Evolutionary conservation across 202 grass and related monocot species (phyloP).

Genomic region (Hordeum pubiflorum): DNA sequence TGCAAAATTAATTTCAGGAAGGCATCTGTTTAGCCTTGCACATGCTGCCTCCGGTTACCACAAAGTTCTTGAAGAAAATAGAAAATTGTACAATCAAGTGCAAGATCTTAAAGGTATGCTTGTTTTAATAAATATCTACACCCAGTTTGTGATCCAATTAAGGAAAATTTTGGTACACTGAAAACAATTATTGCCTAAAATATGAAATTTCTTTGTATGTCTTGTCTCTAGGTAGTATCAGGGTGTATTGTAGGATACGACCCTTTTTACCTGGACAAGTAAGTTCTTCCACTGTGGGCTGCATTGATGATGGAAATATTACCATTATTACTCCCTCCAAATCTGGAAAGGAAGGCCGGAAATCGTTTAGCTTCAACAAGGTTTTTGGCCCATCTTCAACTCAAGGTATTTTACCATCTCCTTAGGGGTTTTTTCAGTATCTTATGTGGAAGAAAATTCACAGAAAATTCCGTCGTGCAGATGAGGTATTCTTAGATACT

Average conservation of each 20-base stretch:
- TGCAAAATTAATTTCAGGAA: conserved; percentile 53
- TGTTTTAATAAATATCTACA: conserved; percentile 16
- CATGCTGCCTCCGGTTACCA: conserved; percentile 88
- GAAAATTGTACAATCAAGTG: conserved; percentile 94
- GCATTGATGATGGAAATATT: conserved; percentile 80
- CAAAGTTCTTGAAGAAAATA: conserved; percentile 98
- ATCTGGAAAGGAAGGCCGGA: conserved; percentile 75
- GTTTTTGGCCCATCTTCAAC: conserved; percentile 87
- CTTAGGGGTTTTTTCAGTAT: neutral
- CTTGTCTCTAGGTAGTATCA: conserved; percentile 70
- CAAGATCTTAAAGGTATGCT: conserved; percentile 96
- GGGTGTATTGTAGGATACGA: conserved; percentile 92
- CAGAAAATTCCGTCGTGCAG: conserved; percentile 41
- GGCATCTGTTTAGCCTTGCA: conserved; percentile 73
- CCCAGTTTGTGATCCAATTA: neutral
- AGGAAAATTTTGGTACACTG: neutral
- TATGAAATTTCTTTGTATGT: conserved; percentile 20
- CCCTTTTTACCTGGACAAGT: conserved; percentile 89
- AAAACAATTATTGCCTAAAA: neutral
- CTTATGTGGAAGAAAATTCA: conserved; percentile 10
- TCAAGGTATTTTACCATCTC: conserved; percentile 56
- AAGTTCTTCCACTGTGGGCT: conserved; percentile 65
- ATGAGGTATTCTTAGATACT: conserved; percentile 95
- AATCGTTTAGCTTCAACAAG: conserved; percentile 90
- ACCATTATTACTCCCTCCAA: conserved; percentile 66